A percentile compares a stretch with the other conserved stretches of the same genome.
Conservation (phyloP, 2,329 filamentous ascomycete genomes). For the Mollisia scopiformis region DNA sequence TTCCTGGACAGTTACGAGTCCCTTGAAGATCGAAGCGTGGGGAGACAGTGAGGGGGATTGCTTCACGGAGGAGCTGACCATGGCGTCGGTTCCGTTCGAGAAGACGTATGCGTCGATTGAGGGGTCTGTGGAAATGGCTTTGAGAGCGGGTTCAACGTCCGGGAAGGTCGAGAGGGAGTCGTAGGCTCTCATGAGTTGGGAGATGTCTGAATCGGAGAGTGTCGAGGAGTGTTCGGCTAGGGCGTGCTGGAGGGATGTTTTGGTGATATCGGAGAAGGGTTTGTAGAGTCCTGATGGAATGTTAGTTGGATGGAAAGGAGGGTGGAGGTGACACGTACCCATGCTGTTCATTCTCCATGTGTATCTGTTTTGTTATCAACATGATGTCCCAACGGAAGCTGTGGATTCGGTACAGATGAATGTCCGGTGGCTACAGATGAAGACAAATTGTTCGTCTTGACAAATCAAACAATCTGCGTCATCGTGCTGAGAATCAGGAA, state of each 20-base stretch:
- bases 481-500: too few species aligned
- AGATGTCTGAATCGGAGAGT: conserved; percentile 47
- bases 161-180: conserved; percentile 65
- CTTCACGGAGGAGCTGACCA: conserved; percentile 63
- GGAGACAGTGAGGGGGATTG: conserved; percentile 58
- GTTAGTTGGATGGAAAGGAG: conserved; percentile 4
- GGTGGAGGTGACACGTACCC: conserved; percentile 48
- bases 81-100: conserved; percentile 67
- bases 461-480: too few species aligned
- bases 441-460: too few species aligned
- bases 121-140: conserved; percentile 27
- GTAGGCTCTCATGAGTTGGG: conserved; percentile 64
- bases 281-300: conserved; percentile 57
- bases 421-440: too few species aligned
- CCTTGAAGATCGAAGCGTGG: conserved; percentile 49
- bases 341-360: conserved; percentile 78
- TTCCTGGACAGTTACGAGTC: conserved; percentile 64
- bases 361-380: conserved; percentile 50
- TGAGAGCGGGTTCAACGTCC: conserved; percentile 60
- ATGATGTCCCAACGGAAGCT: neutral
- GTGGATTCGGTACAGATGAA: neutral
- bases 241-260: conserved; percentile 64
- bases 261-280: conserved; percentile 65
- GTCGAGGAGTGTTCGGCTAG: conserved; percentile 57
- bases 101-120: conserved; percentile 38